Evolutionary conservation across 2,329 filamentous ascomycete species (phyloP).

Genomic region (Tympanopsis confertula): DNA sequence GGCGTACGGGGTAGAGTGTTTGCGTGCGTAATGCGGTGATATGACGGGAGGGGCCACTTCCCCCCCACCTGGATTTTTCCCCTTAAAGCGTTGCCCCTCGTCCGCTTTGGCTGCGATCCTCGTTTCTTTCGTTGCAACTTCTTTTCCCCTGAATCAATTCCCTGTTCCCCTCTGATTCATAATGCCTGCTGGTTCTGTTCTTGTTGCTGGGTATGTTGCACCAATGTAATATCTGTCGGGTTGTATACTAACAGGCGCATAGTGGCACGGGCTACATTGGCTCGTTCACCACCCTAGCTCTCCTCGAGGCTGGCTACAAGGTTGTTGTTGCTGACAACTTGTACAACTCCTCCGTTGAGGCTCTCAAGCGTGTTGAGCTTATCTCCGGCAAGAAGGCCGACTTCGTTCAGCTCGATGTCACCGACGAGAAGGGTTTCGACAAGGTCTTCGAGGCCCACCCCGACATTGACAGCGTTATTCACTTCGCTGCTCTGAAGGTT

Average conservation of each 20-base stretch:
- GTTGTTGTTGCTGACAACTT: conserved; percentile 94
- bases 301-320: conserved; percentile 89
- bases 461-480: conserved; percentile 93
- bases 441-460: conserved; percentile 80
- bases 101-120: neutral
- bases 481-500: conserved; percentile 95
- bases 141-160: neutral
- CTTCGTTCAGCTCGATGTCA: conserved; percentile 82
- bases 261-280: conserved; percentile 99
- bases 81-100: neutral
- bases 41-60: no score
- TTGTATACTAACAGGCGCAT: conserved; percentile 9
- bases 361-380: conserved; percentile 87
- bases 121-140: neutral
- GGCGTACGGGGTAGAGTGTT: no score
- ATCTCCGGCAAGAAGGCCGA: conserved; percentile 77
- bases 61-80: neutral
- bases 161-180: neutral
- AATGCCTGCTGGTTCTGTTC: conserved; percentile 1
- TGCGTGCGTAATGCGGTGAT: no score
- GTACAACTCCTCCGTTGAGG: conserved; percentile 90
- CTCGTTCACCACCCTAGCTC: conserved; percentile 85
- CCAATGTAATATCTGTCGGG: no score
- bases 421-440: conserved; percentile 71
- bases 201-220: neutral